These are phyloP conservation scores for Atalantia buxifolia DNA, from an alignment of 345 rosid species.

Conservation along the genomic window DNA sequence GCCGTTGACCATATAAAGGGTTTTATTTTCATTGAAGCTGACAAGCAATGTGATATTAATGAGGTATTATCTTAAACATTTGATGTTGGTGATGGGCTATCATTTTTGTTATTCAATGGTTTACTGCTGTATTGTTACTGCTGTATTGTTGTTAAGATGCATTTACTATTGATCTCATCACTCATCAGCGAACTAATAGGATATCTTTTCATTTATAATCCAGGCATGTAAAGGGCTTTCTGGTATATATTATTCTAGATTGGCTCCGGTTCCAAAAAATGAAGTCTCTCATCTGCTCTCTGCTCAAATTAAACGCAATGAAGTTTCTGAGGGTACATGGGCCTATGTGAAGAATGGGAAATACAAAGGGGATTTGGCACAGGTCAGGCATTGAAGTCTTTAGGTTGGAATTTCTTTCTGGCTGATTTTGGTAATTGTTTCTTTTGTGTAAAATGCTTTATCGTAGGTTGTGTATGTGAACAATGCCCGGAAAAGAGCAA, in stretches of 20 bases:
- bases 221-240: slow-evolving; percentile 79
- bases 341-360: slow-evolving; percentile 84
- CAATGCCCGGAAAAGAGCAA: slow-evolving; percentile 54
- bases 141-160: neutral
- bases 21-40: slow-evolving; percentile 75
- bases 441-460: slow-evolving; percentile 13
- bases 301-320: slow-evolving; percentile 46
- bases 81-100: neutral
- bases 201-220: slow-evolving; percentile 10
- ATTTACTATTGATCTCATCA: slow-evolving; percentile 6
- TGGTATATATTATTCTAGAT: slow-evolving; percentile 63
- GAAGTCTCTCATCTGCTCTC: slow-evolving; percentile 65
- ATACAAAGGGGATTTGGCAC: slow-evolving; percentile 91
- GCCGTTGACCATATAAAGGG: slow-evolving; percentile 77
- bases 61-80: slow-evolving; percentile 49
- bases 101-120: neutral
- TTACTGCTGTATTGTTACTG: neutral
- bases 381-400: slow-evolving; percentile 38
- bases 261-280: slow-evolving; percentile 52
- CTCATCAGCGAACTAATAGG: slow-evolving; percentile 5
- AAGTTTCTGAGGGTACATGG: slow-evolving; percentile 68
- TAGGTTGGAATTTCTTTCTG: slow-evolving; percentile 8
- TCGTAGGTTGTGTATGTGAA: slow-evolving; percentile 82
- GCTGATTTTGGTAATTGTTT: neutral
- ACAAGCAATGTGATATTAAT: slow-evolving; percentile 55